Conservation (phyloP, 2,329 filamentous ascomycete genomes). For the Dactylellina cionopaga region DNA sequence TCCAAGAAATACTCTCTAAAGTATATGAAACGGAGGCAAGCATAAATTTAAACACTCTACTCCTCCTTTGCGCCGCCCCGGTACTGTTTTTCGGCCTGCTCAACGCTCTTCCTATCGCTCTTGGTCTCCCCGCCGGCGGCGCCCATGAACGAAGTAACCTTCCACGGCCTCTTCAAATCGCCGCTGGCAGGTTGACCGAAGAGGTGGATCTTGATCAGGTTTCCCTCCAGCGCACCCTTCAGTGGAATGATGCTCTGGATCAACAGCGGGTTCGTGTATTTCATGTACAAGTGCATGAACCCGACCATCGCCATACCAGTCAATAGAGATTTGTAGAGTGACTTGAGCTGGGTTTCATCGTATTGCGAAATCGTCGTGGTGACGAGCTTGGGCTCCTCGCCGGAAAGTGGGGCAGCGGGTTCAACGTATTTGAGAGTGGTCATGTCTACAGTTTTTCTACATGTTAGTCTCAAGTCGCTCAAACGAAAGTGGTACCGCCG, state of each 20-base stretch:
- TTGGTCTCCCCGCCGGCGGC: conserved; percentile 74
- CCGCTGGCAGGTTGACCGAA: conserved; percentile 86
- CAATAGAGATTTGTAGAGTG: conserved; percentile 85
- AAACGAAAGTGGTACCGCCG: not conserved
- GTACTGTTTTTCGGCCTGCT: conserved; percentile 79
- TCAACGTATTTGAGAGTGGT: conserved; percentile 99
- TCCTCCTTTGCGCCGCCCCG: conserved; percentile 78
- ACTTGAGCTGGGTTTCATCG: conserved; percentile 85
- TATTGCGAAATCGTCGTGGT: conserved; percentile 97
- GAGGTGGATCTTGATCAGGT: conserved; percentile 94
- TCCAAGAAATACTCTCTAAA: not conserved
- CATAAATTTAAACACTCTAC: conserved; percentile 61
- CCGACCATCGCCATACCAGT: conserved; percentile 99
- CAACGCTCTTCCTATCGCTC: conserved; percentile 90
- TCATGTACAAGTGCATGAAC: conserved; percentile 98
- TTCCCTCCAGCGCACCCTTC: conserved; percentile 94
- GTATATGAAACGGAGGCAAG: not conserved
- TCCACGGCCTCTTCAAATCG: conserved; percentile 96
- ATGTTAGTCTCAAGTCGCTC: not conserved
- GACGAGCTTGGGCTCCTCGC: conserved; percentile 93
- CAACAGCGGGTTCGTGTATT: conserved; percentile 98
- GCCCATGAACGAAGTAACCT: conserved; percentile 81
- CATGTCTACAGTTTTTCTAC: conserved; percentile 75
- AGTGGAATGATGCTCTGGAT: conserved; percentile 99
- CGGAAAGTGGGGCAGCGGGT: conserved; percentile 88